Evolutionary conservation across 2,329 filamentous ascomycete species (phyloP).

Genomic region (Diplocarpon mali): DNA sequence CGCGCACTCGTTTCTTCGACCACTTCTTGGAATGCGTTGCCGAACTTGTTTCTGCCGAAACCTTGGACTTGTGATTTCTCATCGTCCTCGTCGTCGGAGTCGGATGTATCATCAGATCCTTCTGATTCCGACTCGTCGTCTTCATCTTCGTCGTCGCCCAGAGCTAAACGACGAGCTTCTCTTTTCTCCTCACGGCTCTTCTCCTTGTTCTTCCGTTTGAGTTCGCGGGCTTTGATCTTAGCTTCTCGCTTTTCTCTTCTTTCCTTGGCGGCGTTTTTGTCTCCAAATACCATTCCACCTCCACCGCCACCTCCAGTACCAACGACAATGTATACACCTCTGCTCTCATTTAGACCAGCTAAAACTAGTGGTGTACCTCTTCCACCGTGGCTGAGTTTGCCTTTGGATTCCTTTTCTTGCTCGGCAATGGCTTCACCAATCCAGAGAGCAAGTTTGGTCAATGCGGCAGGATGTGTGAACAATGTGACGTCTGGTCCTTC

Average conservation of each 20-base stretch:
- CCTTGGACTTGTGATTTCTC: slow-evolving; percentile 45
- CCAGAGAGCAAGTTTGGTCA: slow-evolving; percentile 92
- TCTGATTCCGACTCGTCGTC: slow-evolving; percentile 44
- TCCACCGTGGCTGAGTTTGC: slow-evolving; percentile 55
- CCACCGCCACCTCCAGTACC: slow-evolving; percentile 78
- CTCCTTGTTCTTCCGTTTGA: slow-evolving; percentile 43
- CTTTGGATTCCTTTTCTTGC: slow-evolving; percentile 68
- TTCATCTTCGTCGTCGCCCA: slow-evolving; percentile 37
- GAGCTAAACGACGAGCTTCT: slow-evolving; percentile 42
- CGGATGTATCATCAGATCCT: slow-evolving; percentile 33
- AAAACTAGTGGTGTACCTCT: slow-evolving; percentile 80
- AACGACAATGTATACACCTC: slow-evolving; percentile 85
- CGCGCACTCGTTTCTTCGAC: slow-evolving; percentile 81
- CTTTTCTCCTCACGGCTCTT: slow-evolving; percentile 50
- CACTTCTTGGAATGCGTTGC: slow-evolving; percentile 90
- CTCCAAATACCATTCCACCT: slow-evolving; percentile 52
- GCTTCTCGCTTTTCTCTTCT: slow-evolving; percentile 51
- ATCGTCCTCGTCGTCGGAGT: slow-evolving; percentile 41
- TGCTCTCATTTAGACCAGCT: slow-evolving; percentile 75
- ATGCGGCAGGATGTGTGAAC: slow-evolving; percentile 83
- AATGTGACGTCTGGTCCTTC: slow-evolving; percentile 85
- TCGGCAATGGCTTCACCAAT: slow-evolving; percentile 85
- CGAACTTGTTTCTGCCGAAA: slow-evolving; percentile 79
- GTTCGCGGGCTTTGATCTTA: slow-evolving; percentile 51
- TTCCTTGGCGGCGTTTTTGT: slow-evolving; percentile 54